Evolutionary conservation across 2,329 filamentous ascomycete species (phyloP).

Genomic region (Verticillium nubilum): DNA sequence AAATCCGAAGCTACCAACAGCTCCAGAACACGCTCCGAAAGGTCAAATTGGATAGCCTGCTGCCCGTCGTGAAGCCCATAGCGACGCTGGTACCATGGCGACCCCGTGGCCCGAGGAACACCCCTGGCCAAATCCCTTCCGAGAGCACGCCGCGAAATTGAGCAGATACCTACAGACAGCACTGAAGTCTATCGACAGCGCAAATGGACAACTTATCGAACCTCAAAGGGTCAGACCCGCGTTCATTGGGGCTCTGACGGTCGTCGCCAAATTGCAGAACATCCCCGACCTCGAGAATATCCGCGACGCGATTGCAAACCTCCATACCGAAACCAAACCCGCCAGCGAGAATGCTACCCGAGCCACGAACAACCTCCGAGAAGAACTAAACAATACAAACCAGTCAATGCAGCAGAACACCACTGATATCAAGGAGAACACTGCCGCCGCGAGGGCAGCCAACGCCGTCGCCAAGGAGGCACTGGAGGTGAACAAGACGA

Average conservation of each 20-base stretch:
- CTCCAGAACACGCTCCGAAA: not conserved
- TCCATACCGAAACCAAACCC: slow-evolving; percentile 1
- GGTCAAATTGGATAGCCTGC: slow-evolving; percentile 4
- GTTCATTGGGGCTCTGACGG: not conserved
- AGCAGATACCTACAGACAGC: slow-evolving; percentile 2
- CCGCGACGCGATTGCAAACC: slow-evolving; percentile 1
- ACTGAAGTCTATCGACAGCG: slow-evolving; percentile 3
- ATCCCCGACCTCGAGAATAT: slow-evolving; percentile 1
- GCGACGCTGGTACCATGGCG: slow-evolving; percentile 1
- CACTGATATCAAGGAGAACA: not conserved
- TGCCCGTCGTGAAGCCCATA: slow-evolving; percentile 2
- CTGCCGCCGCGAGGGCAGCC: not conserved
- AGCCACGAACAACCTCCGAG: slow-evolving; percentile 3
- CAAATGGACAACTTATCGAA: slow-evolving; percentile 2
- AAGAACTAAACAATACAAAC: not conserved
- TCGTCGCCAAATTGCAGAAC: slow-evolving; percentile 2
- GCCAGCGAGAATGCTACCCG: not conserved
- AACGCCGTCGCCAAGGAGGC: not conserved
- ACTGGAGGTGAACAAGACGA: not conserved
- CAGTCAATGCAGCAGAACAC: not conserved
- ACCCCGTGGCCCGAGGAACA: slow-evolving; percentile 4
- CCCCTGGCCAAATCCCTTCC: slow-evolving; percentile 3
- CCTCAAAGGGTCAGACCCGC: not conserved
- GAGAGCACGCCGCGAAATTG: slow-evolving; percentile 4
- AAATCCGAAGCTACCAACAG: slow-evolving; percentile 3